phyloP scores from a whole-genome alignment of 108 stramenopile species.

The Seminavis robusta region DNA sequence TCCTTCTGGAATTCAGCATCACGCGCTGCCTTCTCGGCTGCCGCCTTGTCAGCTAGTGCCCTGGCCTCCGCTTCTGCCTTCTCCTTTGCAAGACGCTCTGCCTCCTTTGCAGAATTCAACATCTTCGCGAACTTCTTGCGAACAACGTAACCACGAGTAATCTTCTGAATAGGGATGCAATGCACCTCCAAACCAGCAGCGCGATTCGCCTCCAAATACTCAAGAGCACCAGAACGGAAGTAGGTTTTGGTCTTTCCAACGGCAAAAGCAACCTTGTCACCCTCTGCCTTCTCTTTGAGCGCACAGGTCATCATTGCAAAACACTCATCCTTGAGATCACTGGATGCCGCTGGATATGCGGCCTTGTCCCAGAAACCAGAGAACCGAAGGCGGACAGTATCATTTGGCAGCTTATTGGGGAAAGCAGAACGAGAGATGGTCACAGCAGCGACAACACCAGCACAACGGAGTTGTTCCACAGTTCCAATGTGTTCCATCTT shows the following conservation, averaged over 20 bases:
- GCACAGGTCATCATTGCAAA: constrained; percentile 40
- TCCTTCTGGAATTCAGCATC: constrained; percentile 14
- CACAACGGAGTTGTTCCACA: constrained; percentile 92
- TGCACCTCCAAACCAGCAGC: constrained; percentile 57
- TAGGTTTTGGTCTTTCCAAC: constrained; percentile 82
- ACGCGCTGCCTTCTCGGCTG: constrained; percentile 8
- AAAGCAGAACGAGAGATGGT: constrained; percentile 90
- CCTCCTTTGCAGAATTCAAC: constrained; percentile 32
- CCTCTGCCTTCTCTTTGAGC: constrained; percentile 19
- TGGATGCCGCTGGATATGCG: constrained; percentile 25
- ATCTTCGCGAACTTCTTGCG: constrained; percentile 21
- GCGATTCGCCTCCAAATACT: constrained; percentile 69
- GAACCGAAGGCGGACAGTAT: constrained; percentile 74
- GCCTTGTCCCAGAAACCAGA: constrained; percentile 37
- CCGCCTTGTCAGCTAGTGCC: neutral
- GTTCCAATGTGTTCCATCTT: constrained; percentile 79
- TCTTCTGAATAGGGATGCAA: constrained; percentile 35
- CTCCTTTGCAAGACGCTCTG: constrained; percentile 11
- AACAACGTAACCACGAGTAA: constrained; percentile 35
- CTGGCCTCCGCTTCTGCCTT: too few species aligned
- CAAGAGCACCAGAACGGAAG: constrained; percentile 83
- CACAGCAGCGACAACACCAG: constrained; percentile 92
- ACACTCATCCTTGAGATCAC: constrained; percentile 26
- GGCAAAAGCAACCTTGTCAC: constrained; percentile 51
- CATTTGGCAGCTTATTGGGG: constrained; percentile 87